These are phyloP conservation scores for Cutaneotrichosporon sp. DNA, from an alignment of 1,284 basidiomycete genomes.

Conservation along the genomic window DNA sequence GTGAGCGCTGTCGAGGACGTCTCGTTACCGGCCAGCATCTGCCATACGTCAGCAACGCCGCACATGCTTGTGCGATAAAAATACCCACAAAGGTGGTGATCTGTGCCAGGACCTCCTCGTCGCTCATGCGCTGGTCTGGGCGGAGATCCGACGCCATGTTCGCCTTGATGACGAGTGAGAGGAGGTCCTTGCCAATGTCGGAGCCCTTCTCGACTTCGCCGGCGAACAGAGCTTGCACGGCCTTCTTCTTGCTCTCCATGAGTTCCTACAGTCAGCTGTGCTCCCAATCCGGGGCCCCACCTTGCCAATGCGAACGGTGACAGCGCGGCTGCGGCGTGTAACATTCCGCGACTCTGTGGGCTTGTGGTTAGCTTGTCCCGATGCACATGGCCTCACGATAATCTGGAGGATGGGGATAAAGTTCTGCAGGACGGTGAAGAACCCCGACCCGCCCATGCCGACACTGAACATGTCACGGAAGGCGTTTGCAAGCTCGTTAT, in stretches of 20 bases:
- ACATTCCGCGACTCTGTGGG: neutral
- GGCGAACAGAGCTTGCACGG: slow-evolving; percentile 23
- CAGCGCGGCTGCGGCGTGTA: neutral
- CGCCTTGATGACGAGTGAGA: slow-evolving; percentile 57
- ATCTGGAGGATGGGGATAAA: slow-evolving; percentile 58
- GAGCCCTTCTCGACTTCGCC: slow-evolving; percentile 43
- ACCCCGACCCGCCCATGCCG: slow-evolving; percentile 43
- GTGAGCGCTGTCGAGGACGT: slow-evolving; percentile 67
- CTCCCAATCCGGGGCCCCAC: neutral
- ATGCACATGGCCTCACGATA: slow-evolving; percentile 30
- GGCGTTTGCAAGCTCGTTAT: slow-evolving; percentile 38
- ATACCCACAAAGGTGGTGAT: slow-evolving; percentile 65
- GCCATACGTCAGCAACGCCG: neutral
- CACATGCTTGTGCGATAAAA: neutral
- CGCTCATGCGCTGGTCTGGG: slow-evolving; percentile 57
- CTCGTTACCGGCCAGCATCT: slow-evolving; percentile 61
- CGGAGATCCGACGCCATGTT: slow-evolving; percentile 57
- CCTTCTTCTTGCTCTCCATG: slow-evolving; percentile 54
- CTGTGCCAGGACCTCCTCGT: slow-evolving; percentile 66
- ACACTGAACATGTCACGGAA: slow-evolving; percentile 17
- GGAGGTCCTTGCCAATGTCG: slow-evolving; percentile 51
- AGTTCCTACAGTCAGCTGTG: slow-evolving; percentile 43
- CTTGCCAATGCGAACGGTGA: slow-evolving; percentile 3
- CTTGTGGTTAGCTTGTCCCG: neutral
- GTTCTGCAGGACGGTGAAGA: slow-evolving; percentile 57